A percentile compares a stretch with the other conserved stretches of the same genome.
These are phyloP conservation scores for Tolypocladium amazonense DNA, from an alignment of 2,329 filamentous ascomycete genomes.

Conservation along the genomic window DNA sequence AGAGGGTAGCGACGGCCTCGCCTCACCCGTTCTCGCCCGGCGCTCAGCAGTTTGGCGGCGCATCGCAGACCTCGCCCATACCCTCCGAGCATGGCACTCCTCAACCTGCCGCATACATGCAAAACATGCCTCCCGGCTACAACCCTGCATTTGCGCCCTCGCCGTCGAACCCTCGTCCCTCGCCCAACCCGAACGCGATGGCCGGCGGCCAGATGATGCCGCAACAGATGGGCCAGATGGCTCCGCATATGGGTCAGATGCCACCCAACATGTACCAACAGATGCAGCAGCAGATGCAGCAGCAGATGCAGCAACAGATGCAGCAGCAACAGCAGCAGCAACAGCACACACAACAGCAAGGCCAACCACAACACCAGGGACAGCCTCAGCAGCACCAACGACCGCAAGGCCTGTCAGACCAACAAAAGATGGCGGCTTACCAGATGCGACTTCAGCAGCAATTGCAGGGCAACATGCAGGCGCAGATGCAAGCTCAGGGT, in stretches of 20 bases:
- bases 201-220: slow-evolving; percentile 41
- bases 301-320: slow-evolving; percentile 37
- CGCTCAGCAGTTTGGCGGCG: slow-evolving; percentile 55
- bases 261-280: slow-evolving; percentile 29
- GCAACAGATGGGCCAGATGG: slow-evolving; percentile 38
- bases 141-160: slow-evolving; percentile 48
- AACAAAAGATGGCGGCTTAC: slow-evolving; percentile 65
- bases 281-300: slow-evolving; percentile 33
- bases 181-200: slow-evolving; percentile 44
- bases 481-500: slow-evolving; percentile 38
- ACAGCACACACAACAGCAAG: slow-evolving; percentile 24
- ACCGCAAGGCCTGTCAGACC: slow-evolving; percentile 38
- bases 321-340: slow-evolving; percentile 46
- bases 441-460: slow-evolving; percentile 78
- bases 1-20: slow-evolving; percentile 81
- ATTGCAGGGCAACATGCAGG: slow-evolving; percentile 43
- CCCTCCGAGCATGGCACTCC: slow-evolving; percentile 69
- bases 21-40: slow-evolving; percentile 83
- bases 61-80: slow-evolving; percentile 60
- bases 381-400: slow-evolving; percentile 33
- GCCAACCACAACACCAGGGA: slow-evolving; percentile 23
- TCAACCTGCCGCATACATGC: slow-evolving; percentile 61
- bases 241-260: slow-evolving; percentile 37
- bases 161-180: slow-evolving; percentile 44
- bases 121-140: slow-evolving; percentile 46